Evolutionary conservation across 108 stramenopile species (phyloP), one percentile per base, ranked within the genome.

Genomic region (Epithemia pelagica): DNA sequence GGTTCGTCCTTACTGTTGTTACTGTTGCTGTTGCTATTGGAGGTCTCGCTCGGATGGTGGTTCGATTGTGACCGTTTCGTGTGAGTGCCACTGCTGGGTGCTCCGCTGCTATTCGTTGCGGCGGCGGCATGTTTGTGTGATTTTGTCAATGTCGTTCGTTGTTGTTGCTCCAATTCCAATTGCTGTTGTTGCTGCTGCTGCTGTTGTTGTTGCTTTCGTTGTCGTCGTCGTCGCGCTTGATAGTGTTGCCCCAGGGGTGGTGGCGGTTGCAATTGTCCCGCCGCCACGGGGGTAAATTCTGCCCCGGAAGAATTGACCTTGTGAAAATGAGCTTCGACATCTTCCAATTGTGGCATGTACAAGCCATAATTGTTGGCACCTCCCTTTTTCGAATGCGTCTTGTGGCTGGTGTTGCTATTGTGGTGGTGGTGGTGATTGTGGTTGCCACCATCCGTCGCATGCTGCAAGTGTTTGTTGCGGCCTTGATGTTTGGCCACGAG

Each of bases 351-450:
- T 2, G 92, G 89, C 30, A 86, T 54, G 54, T 76, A 84, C 24
- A 93, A 29, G 65, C 70, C 86, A 71, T 87, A 93, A 64, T 88
- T 86, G 37, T 78, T 93, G 10, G 88, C 66, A 8, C 88, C 91
- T 30, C 85, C 84, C 62, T 88, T 88, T 30, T 66, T 64, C 25
- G 60, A 33, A 5, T 10, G 37, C 15, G 15, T 46, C 37, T 46
- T 46, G 37, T 15, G 20, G 58, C 72, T 23, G n/a, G 60, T 22
- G 18, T 25, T 27, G 32, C 37, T 31, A n/a, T n/a, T n/a, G n/a
- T n/a, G n/a, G n/a, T n/a, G n/a, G n/a, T 46, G 32, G 55, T 22
- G 62, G 28, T 21, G 59, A 32, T 23, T n/a, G n/a, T n/a, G n/a
- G n/a, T n/a, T n/a, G 37, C 37, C 37, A 5, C 37, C 37, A 5